Percentiles rank a stretch among this genome's conserved stretches.
phyloP scores from a whole-genome alignment of 768 basidiomycete species.

The Filobasidium floriforme region DNA sequence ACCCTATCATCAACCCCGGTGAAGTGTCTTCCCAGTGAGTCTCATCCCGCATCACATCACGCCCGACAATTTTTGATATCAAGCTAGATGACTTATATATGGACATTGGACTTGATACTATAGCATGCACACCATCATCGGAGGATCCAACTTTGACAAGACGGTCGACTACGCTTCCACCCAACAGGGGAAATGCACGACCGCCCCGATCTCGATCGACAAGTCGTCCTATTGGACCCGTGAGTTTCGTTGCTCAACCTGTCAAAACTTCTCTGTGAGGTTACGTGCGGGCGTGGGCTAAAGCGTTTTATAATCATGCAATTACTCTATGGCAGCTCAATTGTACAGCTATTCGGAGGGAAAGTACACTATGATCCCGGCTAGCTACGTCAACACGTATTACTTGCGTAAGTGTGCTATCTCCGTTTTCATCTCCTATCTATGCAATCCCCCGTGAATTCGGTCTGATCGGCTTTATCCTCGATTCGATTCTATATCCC shows the following conservation, averaged over 20 bases:
- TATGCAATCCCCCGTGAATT: background rate
- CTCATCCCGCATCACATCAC: background rate
- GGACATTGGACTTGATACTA: background rate
- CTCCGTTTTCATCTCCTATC: background rate
- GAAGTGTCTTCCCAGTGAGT: conserved; percentile 26
- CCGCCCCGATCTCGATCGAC: conserved; percentile 43
- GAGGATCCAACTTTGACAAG: conserved; percentile 44
- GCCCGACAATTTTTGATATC: no score
- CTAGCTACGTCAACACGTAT: conserved; percentile 40
- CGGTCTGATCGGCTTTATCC: no score
- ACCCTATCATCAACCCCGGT: conserved; percentile 43
- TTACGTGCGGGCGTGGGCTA: background rate
- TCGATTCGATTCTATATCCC: background rate
- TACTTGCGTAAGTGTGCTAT: conserved; percentile 31
- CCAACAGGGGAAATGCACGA: conserved; percentile 41
- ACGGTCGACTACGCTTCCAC: conserved; percentile 37
- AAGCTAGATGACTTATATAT: background rate
- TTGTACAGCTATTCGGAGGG: conserved; percentile 43
- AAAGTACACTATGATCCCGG: conserved; percentile 38
- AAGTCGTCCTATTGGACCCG: conserved; percentile 44
- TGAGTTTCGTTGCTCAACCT: no score
- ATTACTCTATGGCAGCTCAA: conserved; percentile 29
- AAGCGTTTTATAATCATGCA: no score
- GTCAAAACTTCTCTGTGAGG: background rate
- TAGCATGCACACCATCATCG: conserved; percentile 42